Evolutionary conservation across 1,139 yeast genomes (phyloP).

Genomic region (Candida pseudoviswanathii): DNA sequence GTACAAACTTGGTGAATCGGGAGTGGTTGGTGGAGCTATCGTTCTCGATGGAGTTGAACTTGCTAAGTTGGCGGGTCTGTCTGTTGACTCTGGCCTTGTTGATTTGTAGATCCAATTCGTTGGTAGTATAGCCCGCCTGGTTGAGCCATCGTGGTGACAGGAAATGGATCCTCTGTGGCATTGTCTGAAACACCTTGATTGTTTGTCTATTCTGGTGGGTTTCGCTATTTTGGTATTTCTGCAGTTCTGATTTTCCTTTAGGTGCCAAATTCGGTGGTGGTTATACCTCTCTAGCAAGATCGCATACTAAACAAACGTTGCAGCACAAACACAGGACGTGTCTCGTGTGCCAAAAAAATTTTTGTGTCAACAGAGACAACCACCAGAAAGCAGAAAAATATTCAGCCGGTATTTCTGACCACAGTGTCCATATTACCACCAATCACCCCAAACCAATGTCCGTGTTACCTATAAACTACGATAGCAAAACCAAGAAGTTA

Average conservation of each 20-base stretch:
- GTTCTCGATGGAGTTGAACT: background rate
- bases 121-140: background rate
- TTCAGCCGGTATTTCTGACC: background rate
- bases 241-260: background rate
- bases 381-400: background rate
- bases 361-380: background rate
- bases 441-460: background rate
- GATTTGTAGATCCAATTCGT: slow-evolving; percentile 1
- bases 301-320: background rate
- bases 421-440: background rate
- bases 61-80: background rate
- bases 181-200: background rate
- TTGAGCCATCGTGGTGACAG: background rate
- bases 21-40: background rate
- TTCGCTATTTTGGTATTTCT: background rate
- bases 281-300: background rate
- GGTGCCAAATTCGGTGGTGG: background rate
- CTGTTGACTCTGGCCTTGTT: background rate
- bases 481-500: slow-evolving; percentile 31
- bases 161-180: background rate
- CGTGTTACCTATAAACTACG: slow-evolving; percentile 19
- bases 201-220: too few relatives aligned
- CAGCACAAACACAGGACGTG: background rate
- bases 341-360: too few relatives aligned
- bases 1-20: background rate